Base-by-base conservation (phyloP, 2,329 filamentous ascomycete species). In the Xylariaceae sp. region DNA sequence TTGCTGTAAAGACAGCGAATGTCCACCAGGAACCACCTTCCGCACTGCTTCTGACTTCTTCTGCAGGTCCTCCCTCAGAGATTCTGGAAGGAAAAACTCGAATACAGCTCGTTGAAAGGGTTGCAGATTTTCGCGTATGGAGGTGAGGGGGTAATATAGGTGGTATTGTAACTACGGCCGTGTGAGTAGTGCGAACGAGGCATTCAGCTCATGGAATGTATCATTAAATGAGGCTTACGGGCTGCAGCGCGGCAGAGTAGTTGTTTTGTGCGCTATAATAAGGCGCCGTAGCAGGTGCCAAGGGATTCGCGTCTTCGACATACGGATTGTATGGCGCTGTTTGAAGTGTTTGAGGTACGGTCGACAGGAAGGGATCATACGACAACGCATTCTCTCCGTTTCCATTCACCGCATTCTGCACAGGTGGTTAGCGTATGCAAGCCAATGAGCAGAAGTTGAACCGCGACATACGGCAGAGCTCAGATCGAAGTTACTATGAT, bases 11-110 rank as follows among this genome's bases (percentile, higher is more conserved):
- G 79, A 74, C 5, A 88, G 87, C 6, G 94, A 69, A 42, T 87
- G 80, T 29, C 53, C 49, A 29, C 54, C 54, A 27, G 88, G 85
- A 50, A 96, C 78, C 6, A 87, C 83, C 60, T 96, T 90, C 38
- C 87, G 73, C 4, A 86, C 79, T 18, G 90, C 87, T 54, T 94
- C 89, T 1, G 84, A 74, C 64, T 90, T 95, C 64, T 85, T 88
- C 57, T 94, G 88, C 46, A 95, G 67, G 21, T 96, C 88, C 64
- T 96, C 87, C 38, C 92, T 77, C 5, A 94, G 64, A 43, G 87
- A 81, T 54, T 95, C 89, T 1, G 88, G 80, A 29, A 97, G 76
- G 62, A 98, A 98, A 50, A 97, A 86, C 57, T 97, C 89, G 56
- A 94, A 87, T 2, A 86, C 81, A 41, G 83, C 82, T 43, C 87